A percentile compares a stretch with the other conserved stretches of the same genome.
phyloP scores from a whole-genome alignment of 2,329 filamentous ascomycete species.

The Ophiocordyceps robertsii region DNA sequence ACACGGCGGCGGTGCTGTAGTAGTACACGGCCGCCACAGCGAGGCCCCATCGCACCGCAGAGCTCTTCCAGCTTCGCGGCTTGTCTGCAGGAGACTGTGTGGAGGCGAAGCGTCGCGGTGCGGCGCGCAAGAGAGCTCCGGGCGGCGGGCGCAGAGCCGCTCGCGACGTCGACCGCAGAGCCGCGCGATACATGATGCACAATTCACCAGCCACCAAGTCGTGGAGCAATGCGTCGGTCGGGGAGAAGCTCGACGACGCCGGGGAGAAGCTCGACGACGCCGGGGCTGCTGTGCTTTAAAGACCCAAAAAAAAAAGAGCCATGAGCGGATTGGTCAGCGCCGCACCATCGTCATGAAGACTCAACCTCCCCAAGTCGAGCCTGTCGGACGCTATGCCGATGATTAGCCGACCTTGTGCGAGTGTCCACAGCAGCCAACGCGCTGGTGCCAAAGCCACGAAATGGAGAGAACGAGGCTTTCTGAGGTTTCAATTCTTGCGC shows the following conservation, averaged over 20 bases:
- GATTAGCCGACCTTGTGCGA: background rate
- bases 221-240: background rate
- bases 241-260: background rate
- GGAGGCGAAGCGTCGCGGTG: conserved; percentile 37
- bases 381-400: no score
- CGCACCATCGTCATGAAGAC: background rate
- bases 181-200: conserved; percentile 37
- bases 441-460: no score
- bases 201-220: background rate
- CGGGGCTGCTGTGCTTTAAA: background rate
- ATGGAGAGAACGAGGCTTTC: no score
- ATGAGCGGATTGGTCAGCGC: conserved; percentile 1
- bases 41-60: conserved; percentile 58
- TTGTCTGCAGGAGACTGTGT: conserved; percentile 43
- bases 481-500: no score
- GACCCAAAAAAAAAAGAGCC: background rate
- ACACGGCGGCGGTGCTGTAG: conserved; percentile 81
- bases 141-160: conserved; percentile 28
- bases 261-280: background rate
- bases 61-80: conserved; percentile 71
- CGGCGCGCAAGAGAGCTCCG: conserved; percentile 22
- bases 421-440: background rate
- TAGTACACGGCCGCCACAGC: conserved; percentile 74
- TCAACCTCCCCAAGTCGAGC: no score
- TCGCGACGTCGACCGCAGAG: conserved; percentile 32